Conservation (phyloP, 2,329 filamentous ascomycete genomes). For the Ascochyta viciae-villosae region DNA sequence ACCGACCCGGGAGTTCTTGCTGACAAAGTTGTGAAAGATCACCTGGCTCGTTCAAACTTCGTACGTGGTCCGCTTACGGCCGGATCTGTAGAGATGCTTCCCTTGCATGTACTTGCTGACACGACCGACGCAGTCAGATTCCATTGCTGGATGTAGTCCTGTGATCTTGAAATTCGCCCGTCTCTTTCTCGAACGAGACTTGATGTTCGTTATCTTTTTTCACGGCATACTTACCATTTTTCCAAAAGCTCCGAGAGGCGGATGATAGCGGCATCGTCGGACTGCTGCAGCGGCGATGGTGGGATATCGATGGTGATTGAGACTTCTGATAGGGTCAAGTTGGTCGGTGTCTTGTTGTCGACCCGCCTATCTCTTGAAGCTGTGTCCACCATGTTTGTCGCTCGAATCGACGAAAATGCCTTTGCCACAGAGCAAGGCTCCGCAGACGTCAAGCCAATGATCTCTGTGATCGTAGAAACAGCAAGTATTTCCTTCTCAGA, state of each 20-base stretch:
- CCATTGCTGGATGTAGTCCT: neutral
- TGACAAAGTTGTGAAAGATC: neutral
- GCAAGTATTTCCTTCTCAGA: neutral
- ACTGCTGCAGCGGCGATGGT: neutral
- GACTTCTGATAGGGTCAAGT: neutral
- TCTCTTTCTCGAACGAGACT: neutral
- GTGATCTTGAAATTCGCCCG: neutral
- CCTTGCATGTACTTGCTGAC: neutral
- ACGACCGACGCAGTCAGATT: neutral
- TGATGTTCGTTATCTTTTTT: neutral
- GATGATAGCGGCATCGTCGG: neutral
- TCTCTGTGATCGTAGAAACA: neutral
- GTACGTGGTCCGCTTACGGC: neutral
- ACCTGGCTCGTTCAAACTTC: neutral
- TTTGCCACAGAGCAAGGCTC: neutral
- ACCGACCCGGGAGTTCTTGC: too few species aligned
- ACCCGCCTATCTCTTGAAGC: neutral
- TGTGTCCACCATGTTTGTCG: neutral
- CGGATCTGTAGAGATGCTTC: neutral
- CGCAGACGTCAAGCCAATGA: neutral
- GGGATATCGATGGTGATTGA: neutral
- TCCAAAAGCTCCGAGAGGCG: slow-evolving; percentile 4
- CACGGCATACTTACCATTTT: neutral
- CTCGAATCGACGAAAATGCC: too few species aligned
- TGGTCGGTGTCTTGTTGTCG: neutral